These are phyloP conservation scores for Crithidia expoeki DNA, from an alignment of 208 protist species.

Conservation along the genomic window DNA sequence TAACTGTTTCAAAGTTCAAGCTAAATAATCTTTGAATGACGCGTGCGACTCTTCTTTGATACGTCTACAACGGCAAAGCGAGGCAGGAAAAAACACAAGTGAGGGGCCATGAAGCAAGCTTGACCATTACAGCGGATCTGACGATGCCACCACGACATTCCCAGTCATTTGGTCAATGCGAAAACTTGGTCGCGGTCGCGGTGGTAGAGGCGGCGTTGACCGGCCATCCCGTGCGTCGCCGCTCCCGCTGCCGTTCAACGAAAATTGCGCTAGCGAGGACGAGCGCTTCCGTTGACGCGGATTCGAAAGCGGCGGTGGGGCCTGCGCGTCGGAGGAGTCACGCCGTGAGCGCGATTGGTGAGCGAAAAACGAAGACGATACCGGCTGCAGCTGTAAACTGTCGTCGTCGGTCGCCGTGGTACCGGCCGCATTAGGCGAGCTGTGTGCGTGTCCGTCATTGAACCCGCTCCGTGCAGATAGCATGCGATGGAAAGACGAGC, in stretches of 20 bases:
- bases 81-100: no score
- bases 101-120: no score
- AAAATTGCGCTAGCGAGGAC: neutral
- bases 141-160: slow-evolving; percentile 4
- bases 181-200: slow-evolving; percentile 12
- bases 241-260: slow-evolving; percentile 14
- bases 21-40: no score
- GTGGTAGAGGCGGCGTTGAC: slow-evolving; percentile 7
- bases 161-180: slow-evolving; percentile 19
- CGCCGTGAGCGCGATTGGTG: neutral
- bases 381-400: neutral
- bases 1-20: no score
- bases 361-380: neutral
- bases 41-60: no score
- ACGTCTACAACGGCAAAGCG: no score
- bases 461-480: slow-evolving; percentile 14
- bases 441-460: neutral
- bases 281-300: slow-evolving; percentile 1
- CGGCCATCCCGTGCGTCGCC: slow-evolving; percentile 2
- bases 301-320: neutral
- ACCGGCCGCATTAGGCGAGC: neutral
- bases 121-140: no score
- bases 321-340: neutral
- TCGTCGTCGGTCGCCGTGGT: neutral
- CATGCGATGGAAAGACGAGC: slow-evolving; percentile 12